Evolutionary conservation across 805 yeast genomes (phyloP), one percentile per base, ranked within the genome.

Genomic region (Kluyveromyces starmeri): DNA sequence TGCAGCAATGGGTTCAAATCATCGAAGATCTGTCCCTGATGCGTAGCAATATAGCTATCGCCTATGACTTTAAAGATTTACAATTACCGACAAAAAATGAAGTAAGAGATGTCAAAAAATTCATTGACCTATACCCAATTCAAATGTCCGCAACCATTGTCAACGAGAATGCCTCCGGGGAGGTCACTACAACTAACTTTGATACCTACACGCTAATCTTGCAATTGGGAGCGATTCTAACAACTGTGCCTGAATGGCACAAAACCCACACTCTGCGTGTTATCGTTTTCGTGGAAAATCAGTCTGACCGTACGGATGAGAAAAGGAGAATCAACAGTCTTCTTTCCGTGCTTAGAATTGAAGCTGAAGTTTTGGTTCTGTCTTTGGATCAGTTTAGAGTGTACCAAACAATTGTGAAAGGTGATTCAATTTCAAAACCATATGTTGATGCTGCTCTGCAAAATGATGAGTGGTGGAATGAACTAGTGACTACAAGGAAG

Each of bases 241-340:
- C 83, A 8, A 88, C 98, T 0, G 98, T 92, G 3, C 94, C 94
- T 1, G 82, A 79, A 28, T 92, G 99, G 99, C 77, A 83, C 43
- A 67, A 67, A 31, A 76, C 81, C 0, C 92, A 85, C 51, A 61
- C 57, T 5, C 54, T 92, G 24, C 65, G 98, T 39, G 85, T 92
- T 8, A 77, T 92, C 34, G 94, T 83, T 0, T 89, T 92, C 66
- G 96, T 92, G 20, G 98, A 92, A 58, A 67, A 68, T 37, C 65
- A 64, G 28, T 62, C 62, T 0, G 96, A 88, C 44, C 72, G 84
- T 18, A 68, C 60, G 2, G 85, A 81, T 32, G 99, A 92, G 50
- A 58, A 57, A 13, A 57, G 59, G 10, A 59, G 96, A 34, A 72
- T 92, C 25, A 48, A 47, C 1, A 73, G 75, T 26, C 59, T 92